Conservation (phyloP, 768 basidiomycete genomes). For the Trametes sanguinea region DNA sequence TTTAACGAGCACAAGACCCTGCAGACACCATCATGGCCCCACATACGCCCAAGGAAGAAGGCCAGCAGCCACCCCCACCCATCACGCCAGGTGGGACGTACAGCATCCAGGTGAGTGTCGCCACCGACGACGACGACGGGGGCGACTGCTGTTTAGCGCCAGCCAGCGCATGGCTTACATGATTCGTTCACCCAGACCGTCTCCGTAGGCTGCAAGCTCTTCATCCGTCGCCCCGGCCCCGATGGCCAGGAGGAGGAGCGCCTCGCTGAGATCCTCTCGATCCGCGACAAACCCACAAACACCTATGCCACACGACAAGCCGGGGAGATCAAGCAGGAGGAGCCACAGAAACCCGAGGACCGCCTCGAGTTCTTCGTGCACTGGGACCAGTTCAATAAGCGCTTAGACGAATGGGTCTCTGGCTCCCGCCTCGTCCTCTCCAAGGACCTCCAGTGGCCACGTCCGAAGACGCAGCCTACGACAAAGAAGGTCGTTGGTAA, state of each 20-base stretch:
- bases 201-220: conserved; percentile 93
- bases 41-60: conserved; percentile 39
- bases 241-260: conserved; percentile 84
- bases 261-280: conserved; percentile 93
- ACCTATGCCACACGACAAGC: conserved; percentile 54
- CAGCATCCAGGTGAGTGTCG: conserved; percentile 62
- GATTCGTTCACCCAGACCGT: conserved; percentile 58
- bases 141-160: conserved; percentile 28
- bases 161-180: conserved; percentile 24
- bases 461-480: conserved; percentile 67
- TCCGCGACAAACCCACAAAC: conserved; percentile 81
- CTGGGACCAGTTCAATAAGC: conserved; percentile 99
- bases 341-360: conserved; percentile 63
- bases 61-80: conserved; percentile 53
- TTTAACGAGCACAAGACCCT: background rate
- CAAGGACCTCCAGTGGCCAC: conserved; percentile 94
- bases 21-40: conserved; percentile 29
- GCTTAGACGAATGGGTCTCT: conserved; percentile 95
- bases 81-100: conserved; percentile 77
- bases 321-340: conserved; percentile 44
- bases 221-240: conserved; percentile 76
- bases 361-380: conserved; percentile 96
- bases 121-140: conserved; percentile 24
- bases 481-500: conserved; percentile 58
- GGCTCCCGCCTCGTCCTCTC: conserved; percentile 82